Evolutionary conservation across 352 stramenopile species (phyloP), one percentile per base, ranked within the genome.

Genomic region (Pythium aphanidermatum): DNA sequence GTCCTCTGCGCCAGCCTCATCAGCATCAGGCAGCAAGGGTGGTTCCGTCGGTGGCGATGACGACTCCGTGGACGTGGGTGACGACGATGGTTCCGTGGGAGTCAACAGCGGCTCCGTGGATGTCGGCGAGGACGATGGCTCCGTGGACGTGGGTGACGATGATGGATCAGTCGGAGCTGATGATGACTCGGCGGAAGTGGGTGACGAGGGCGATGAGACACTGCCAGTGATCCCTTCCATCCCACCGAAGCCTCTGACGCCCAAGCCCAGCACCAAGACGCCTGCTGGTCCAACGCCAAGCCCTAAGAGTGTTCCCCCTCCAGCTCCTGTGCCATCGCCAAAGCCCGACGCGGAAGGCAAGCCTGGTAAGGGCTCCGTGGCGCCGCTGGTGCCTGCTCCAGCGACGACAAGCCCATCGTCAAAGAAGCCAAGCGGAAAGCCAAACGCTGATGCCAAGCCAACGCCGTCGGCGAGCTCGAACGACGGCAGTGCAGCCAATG

Each of bases 311-410:
- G 27, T 11, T 11, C 17, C 26, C 17, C 26, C 34, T 8, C 46
- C 46, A 35, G 27, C 38, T 20, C 28, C 42, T 19, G 47, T 42
- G n/a, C 36, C 47, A 21, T 25, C 43, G 13, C 46, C 46, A 26
- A 21, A 27, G 3, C 38, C 38, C 13, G 35, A 23, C 2, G 34
- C 46, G 3, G 16, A 20, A 14, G 34, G 34, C 35, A 37, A 17
- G 26, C n/a, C 40, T 3, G 26, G 24, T 26, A 51, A 51, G 33
- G 44, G 44, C 9, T 44, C 32, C 5, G 33, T 43, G 25, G 44
- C 33, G 16, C 44, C 44, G n/a, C 24, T 51, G 2, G 33, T 51
- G 44, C 44, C 44, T 20, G 44, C 44, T n/a, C 44, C 44, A 25
- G 24, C 44, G 13, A 6, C 44, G 9, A 10, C 28, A 19, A 19